Conservation (phyloP, 352 stramenopile species). For the Globisporangium echinulatum region DNA sequence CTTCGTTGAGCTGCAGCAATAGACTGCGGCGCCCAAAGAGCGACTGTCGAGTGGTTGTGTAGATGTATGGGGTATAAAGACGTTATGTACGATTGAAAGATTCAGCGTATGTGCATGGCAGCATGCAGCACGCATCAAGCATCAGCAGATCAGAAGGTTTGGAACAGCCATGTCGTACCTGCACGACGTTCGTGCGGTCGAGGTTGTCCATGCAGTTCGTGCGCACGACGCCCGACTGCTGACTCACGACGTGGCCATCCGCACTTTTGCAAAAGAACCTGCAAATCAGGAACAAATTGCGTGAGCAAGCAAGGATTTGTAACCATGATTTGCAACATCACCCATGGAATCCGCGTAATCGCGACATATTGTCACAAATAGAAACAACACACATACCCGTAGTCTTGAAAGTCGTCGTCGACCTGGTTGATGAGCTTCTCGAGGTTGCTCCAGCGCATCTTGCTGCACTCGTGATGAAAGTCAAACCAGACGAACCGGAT, state of each 20-base stretch:
- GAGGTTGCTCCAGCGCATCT: conserved; percentile 91
- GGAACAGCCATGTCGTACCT: conserved; percentile 17
- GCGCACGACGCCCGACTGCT: conserved; percentile 90
- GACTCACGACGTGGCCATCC: conserved; percentile 39
- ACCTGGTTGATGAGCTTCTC: conserved; percentile 87
- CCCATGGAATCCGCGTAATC: background rate
- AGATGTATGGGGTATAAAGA: background rate
- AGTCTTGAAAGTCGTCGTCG: conserved; percentile 73
- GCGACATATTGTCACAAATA: background rate
- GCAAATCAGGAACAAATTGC: background rate
- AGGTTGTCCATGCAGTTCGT: conserved; percentile 99
- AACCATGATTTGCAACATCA: background rate
- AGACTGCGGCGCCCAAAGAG: conserved; percentile 88
- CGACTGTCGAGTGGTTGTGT: conserved; percentile 50
- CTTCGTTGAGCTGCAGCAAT: conserved; percentile 79
- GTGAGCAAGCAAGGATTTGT: too few relatives aligned
- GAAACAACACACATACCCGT: conserved; percentile 28
- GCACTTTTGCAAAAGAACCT: conserved; percentile 57
- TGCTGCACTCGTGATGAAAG: conserved; percentile 95
- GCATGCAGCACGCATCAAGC: background rate
- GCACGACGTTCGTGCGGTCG: conserved; percentile 88
- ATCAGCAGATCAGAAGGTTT: background rate
- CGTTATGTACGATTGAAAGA: background rate
- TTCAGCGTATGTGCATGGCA: background rate
- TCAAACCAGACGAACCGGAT: conserved; percentile 93